Evolutionary conservation across 352 stramenopile species (phyloP), one percentile per base, ranked within the genome.

Genomic region (Phytophthora pseudosyringae): DNA sequence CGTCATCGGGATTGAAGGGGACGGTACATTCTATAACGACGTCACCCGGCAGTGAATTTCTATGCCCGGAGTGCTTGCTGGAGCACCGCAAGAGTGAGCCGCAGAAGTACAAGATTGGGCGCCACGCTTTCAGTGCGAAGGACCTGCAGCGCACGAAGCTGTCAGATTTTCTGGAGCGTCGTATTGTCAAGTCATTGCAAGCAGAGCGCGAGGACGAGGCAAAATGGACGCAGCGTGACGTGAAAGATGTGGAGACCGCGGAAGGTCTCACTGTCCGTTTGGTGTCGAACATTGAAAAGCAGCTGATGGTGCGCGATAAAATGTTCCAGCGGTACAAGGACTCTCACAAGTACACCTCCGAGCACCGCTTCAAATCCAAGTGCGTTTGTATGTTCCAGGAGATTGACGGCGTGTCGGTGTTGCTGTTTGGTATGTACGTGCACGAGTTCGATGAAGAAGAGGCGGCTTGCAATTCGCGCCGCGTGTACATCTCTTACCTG

Each of bases 331-430:
- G 96, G 11, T 99, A 98, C 78, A 95, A 95, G 18, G 95, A 97
- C 46, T 89, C 77, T 16, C 84, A 94, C 74, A 91, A 93, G 75
- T 95, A 95, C 67, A 91, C 87, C 12, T 90, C 85, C 7, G 89
- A 97, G 67, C 84, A 95, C 51, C 90, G 91, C 12, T 97, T 97
- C 71, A 96, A 98, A 59, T 98, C 96, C 61, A 99, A 99, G 75
- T 99, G 97, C 71, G 93, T 99, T 50, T 94, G 99, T 63, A 97
- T 99, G 64, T 99, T 99, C 71, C 98, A 99, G 78, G 97, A 99
- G 71, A 97, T 99, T 58, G 96, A 99, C 71, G 97, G 97, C 29
- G 97, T 99, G 13, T 98, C 99, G 70, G 97, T 99, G 5, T 93
- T 99, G 56, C 77, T 99, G 0, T 99, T 99, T 74, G 98, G 96